Base-by-base conservation (phyloP, 2,329 filamentous ascomycete species). In the Sordariomycetes sp. region DNA sequence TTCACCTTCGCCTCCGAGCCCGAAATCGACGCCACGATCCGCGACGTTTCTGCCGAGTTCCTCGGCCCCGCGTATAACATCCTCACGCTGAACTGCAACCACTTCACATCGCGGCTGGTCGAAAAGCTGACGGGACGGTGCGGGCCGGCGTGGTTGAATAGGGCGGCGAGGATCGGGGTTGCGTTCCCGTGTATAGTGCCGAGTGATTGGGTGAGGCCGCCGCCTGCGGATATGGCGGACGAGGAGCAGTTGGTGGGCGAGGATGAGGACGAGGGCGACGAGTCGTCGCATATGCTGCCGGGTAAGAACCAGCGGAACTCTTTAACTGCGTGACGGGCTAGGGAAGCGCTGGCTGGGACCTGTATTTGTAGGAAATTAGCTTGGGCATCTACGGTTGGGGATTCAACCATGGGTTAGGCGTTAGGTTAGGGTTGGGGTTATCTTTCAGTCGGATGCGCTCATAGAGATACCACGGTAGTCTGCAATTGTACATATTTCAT, bases 21-120 rank as follows among this genome's bases (percentile, higher is more conserved):
- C 58, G 88, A 94, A 69, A 85, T 94, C 62, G 84, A 90, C 56
- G 66, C 74, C 15, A 85, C 89, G 48, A 79, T 95, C 52, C 81
- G 79, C 63, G 75, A 76, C 58, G 85, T 85, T 13, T 89, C 85
- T 1, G 79, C 86, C 50, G 78, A 85, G 62, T 95, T 94, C 64
- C 77, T 84, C 58, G 89, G 89, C 25, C 84, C 84, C 0, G 79
- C 80, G 15, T 94, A 95, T 70, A 92, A 94, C 65, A 79, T 95
- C 15, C 76, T 95, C 52, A 90, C 85, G 22, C 84, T 84, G 63
- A 95, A 95, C 69, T 95, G 89, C 77, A 95, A 95, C 68, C 89
- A 95, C 68, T 95, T 95, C 68, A 92, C 89, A 2, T 83, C 82
- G 22, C 82, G 86, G 64, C 77, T 95, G 20, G 90, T 87, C 69